A percentile compares a stretch with the other conserved stretches of the same genome.
These are phyloP conservation scores for Ophiostoma himal-ulmi DNA, from an alignment of 2,329 filamentous ascomycete genomes.

Conservation along the genomic window DNA sequence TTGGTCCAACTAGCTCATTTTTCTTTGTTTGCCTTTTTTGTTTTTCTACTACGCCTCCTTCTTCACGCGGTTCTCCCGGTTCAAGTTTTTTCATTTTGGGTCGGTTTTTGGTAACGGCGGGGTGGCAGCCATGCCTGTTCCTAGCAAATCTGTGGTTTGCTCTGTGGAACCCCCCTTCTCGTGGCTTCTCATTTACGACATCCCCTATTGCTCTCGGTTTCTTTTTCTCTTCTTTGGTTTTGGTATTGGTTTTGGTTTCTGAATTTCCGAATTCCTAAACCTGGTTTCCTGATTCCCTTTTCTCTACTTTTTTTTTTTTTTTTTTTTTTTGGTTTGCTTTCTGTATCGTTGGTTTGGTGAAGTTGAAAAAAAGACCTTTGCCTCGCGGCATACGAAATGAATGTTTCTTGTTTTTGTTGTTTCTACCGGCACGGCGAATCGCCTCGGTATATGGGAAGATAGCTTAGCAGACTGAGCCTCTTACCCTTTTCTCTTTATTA, in stretches of 20 bases:
- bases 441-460: background rate
- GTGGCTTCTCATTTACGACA: background rate
- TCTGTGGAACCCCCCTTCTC: background rate
- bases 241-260: too few relatives aligned
- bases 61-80: background rate
- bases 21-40: background rate
- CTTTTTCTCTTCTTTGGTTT: background rate
- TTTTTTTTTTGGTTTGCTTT: too few relatives aligned
- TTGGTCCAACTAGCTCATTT: background rate
- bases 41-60: background rate
- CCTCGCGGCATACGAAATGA: conserved; percentile 27
- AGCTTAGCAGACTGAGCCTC: background rate
- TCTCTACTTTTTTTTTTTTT: conserved; percentile 9
- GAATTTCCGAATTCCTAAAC: too few relatives aligned
- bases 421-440: background rate
- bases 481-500: background rate
- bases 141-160: background rate
- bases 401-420: conserved; percentile 11
- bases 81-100: conserved; percentile 1
- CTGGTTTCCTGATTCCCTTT: background rate
- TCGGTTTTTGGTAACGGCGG: conserved; percentile 11
- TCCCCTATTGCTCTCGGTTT: background rate
- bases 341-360: background rate
- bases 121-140: conserved; percentile 23
- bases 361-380: conserved; percentile 25